These are phyloP conservation scores for Camelina hispida DNA, from an alignment of 345 rosid species.

Conservation along the genomic window DNA sequence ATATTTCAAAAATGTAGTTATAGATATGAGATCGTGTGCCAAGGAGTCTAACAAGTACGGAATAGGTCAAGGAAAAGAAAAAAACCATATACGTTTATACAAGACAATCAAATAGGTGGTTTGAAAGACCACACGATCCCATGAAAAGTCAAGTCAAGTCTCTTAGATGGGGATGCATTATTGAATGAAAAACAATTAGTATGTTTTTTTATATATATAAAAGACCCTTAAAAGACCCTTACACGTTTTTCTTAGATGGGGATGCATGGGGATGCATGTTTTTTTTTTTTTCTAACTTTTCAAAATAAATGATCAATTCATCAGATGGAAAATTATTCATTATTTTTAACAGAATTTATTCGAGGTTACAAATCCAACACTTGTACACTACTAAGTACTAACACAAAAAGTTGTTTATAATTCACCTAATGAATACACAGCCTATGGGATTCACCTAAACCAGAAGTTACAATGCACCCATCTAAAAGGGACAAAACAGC, in stretches of 20 bases:
- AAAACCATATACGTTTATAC: no score
- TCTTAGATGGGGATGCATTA: neutral
- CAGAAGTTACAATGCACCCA: constrained; percentile 2
- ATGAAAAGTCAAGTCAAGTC: constrained; percentile 2
- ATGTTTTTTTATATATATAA: no score
- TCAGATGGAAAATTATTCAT: neutral
- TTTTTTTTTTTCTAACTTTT: neutral
- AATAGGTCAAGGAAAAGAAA: no score
- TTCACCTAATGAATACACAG: constrained; percentile 11
- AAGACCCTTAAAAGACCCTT: neutral
- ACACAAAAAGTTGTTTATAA: neutral
- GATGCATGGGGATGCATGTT: no score
- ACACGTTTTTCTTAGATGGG: neutral
- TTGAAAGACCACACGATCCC: neutral
- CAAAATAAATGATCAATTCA: no score
- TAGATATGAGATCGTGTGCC: no score
- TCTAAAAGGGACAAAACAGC: neutral
- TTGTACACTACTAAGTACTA: neutral
- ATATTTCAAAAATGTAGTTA: no score
- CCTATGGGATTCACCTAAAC: neutral
- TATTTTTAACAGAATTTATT: neutral
- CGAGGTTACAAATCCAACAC: neutral
- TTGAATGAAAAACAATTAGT: neutral
- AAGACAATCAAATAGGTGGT: neutral
- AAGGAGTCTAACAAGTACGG: no score